These are phyloP conservation scores for Fomitopsis betulina DNA, from an alignment of 1,284 basidiomycete species.

Conservation along the genomic window DNA sequence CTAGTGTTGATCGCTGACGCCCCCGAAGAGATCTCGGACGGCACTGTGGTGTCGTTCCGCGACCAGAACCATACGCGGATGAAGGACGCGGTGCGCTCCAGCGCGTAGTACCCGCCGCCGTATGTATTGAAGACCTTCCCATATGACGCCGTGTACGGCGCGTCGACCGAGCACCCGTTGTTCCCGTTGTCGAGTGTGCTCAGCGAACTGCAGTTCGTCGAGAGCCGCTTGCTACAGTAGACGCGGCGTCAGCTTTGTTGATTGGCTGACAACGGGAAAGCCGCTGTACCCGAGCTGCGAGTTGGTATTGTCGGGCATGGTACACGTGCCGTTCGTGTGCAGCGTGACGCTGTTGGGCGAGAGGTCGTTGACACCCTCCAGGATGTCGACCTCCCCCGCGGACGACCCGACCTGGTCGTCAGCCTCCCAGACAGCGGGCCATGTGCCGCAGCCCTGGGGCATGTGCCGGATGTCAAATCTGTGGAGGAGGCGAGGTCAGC, in stretches of 20 bases:
- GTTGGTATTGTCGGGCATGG: constrained; percentile 17
- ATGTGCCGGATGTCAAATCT: constrained; percentile 49
- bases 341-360: constrained; percentile 46
- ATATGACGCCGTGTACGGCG: constrained; percentile 43
- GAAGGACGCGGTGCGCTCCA: constrained; percentile 44
- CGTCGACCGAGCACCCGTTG: constrained; percentile 57
- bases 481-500: background rate
- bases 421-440: constrained; percentile 56
- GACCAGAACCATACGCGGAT: constrained; percentile 63
- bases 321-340: constrained; percentile 49
- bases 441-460: constrained; percentile 62
- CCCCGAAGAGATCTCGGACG: constrained; percentile 40
- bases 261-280: too few relatives aligned
- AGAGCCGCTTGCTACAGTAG: constrained; percentile 9
- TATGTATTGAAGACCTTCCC: constrained; percentile 56
- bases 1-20: constrained; percentile 38
- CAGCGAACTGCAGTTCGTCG: constrained; percentile 15
- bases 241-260: background rate
- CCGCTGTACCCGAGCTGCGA: constrained; percentile 20
- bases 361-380: constrained; percentile 52
- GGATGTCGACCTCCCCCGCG: constrained; percentile 30
- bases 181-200: constrained; percentile 45
- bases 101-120: constrained; percentile 60
- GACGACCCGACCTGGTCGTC: constrained; percentile 29
- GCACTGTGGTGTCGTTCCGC: constrained; percentile 36